Evolutionary conservation across 257 asterid genomes (phyloP).

Genomic region (Henckelia pumila): DNA sequence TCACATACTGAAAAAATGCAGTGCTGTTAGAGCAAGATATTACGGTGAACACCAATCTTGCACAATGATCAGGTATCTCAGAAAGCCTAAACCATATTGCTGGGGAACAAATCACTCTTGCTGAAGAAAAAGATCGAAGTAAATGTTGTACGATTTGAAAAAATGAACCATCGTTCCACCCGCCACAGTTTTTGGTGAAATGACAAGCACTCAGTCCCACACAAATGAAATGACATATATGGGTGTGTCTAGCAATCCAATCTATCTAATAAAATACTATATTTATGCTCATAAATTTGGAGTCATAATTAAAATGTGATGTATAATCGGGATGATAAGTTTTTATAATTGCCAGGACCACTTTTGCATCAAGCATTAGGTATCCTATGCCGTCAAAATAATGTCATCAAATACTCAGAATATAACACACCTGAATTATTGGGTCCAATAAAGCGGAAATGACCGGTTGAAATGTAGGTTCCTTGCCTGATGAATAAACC

Average conservation of each 20-base stretch:
- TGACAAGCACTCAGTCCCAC: too few relatives aligned
- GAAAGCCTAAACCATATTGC: not conserved
- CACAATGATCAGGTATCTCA: not conserved
- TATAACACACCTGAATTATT: constrained; percentile 69
- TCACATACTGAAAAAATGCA: not conserved
- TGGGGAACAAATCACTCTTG: not conserved
- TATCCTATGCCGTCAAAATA: not conserved
- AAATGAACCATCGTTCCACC: not conserved
- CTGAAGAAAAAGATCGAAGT: too few relatives aligned
- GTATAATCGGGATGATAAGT: not conserved
- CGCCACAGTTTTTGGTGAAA: not conserved
- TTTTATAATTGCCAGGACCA: not conserved
- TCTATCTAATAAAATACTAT: not conserved
- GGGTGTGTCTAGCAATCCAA: not conserved
- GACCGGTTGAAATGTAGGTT: constrained; percentile 79
- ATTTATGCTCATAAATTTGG: not conserved
- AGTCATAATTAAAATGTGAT: not conserved
- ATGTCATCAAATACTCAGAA: constrained; percentile 17
- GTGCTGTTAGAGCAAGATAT: not conserved
- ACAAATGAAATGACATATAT: too few relatives aligned
- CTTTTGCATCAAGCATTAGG: not conserved
- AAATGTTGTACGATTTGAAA: too few relatives aligned
- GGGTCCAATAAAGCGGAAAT: constrained; percentile 96
- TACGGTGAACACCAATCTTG: not conserved
- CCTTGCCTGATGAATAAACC: constrained; percentile 71